Evolutionary conservation across 495 filamentous ascomycete genomes (phyloP).

Genomic region (Podospora fimiseda): DNA sequence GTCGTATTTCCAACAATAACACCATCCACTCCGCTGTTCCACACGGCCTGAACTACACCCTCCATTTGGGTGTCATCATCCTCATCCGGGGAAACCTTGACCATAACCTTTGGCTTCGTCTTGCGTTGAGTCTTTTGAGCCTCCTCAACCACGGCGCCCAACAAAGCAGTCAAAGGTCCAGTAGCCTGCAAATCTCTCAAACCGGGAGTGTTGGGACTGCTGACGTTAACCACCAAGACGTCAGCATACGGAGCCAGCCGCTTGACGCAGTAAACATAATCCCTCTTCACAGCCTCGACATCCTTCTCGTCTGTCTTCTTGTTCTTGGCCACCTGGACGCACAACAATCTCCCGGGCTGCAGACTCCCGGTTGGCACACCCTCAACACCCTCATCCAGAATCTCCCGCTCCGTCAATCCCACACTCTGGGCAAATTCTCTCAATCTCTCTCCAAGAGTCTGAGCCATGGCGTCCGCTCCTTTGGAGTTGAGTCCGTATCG

Average conservation of each 20-base stretch:
- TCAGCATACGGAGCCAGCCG: conserved; percentile 80
- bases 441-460: conserved; percentile 68
- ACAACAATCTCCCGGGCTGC: conserved; percentile 63
- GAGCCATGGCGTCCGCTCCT: conserved; percentile 81
- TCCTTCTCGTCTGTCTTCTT: conserved; percentile 78
- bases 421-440: conserved; percentile 63
- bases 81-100: conserved; percentile 95
- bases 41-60: conserved; percentile 83
- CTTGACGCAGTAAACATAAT: conserved; percentile 83
- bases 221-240: conserved; percentile 93
- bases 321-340: conserved; percentile 98
- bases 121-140: conserved; percentile 59
- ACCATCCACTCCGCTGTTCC: conserved; percentile 78
- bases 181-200: conserved; percentile 75
- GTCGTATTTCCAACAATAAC: conserved; percentile 99
- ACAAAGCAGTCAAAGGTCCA: conserved; percentile 70
- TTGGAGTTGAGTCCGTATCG: conserved; percentile 91
- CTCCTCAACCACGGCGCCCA: conserved; percentile 75
- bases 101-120: conserved; percentile 80
- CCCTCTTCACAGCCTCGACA: conserved; percentile 70
- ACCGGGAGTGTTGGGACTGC: conserved; percentile 90
- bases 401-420: conserved; percentile 62
- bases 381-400: conserved; percentile 64
- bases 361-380: conserved; percentile 66
- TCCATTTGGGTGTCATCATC: conserved; percentile 72